These are phyloP conservation scores for Daldinia decipiens DNA, from an alignment of 495 filamentous ascomycete genomes.

Conservation along the genomic window DNA sequence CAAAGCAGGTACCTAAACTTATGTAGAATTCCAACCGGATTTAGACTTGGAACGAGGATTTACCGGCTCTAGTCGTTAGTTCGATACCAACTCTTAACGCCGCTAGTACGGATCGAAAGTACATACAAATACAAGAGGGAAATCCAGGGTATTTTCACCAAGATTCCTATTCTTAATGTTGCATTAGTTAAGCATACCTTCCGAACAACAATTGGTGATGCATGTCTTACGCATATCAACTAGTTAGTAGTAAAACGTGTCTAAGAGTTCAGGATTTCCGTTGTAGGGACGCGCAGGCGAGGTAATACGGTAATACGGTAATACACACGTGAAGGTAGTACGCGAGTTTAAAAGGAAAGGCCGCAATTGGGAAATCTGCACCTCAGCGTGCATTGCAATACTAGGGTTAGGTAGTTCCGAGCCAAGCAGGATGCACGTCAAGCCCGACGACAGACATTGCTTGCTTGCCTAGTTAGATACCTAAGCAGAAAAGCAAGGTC, in stretches of 20 bases:
- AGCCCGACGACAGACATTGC: neutral
- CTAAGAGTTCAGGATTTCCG: neutral
- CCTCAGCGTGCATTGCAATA: constrained; percentile 23
- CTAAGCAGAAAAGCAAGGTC: neutral
- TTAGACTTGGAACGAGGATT: neutral
- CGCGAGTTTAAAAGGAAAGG: neutral
- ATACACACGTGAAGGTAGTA: neutral
- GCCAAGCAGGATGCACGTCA: constrained; percentile 40
- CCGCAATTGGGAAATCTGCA: constrained; percentile 19
- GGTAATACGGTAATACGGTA: no score
- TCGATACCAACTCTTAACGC: constrained; percentile 20
- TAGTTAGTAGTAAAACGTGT: neutral
- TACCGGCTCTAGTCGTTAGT: constrained; percentile 6
- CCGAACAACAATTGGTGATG: constrained; percentile 11
- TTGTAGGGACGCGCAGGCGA: neutral
- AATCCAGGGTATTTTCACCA: constrained; percentile 1
- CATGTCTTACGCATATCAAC: constrained; percentile 18
- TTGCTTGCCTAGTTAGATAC: constrained; percentile 7
- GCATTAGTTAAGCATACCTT: constrained; percentile 3
- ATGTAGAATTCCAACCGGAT: no score
- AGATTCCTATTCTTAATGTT: constrained; percentile 23
- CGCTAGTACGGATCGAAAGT: constrained; percentile 30
- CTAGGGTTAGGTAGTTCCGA: constrained; percentile 37
- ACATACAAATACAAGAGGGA: neutral
- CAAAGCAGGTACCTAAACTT: neutral